Evolutionary conservation across 75 land plant species (phyloP), one percentile per base, ranked within the genome.

Genomic region (Larix kaempferi): DNA sequence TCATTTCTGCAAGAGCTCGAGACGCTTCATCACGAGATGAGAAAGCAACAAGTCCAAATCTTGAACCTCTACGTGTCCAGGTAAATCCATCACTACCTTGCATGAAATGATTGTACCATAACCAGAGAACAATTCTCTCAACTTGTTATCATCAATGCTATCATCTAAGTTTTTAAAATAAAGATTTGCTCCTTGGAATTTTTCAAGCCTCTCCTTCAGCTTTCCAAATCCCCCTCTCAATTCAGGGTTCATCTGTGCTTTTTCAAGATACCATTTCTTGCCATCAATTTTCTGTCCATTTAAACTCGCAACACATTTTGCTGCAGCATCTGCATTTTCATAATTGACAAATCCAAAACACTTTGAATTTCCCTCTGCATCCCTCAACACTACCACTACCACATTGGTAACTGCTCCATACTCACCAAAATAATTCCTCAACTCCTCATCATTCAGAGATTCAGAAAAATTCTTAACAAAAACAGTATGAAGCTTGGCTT

Each of bases 251-350:
- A 87, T 93, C 74, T 87, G 91, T 7, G 91, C 98, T 74, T 87
- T 85, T 57, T 94, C 98, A 62, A 94, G 91, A 83, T 87, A 93
- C 95, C 91, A 93, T 73, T 89, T 93, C 57, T 91, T 93, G 7
- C 88, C 94, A 77, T 88, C 88, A 78, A 89, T 44, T 57, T 84
- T 89, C 78, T 86, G 86, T 0, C 96, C 94, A 84, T 93, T 91
- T 59, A 93, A 74, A 57, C 72, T 80, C 15, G 84, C 88, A 82
- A 91, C 93, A 13, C 94, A 89, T 65, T 80, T 81, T 22, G 88
- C 88, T 65, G 93, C 96, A 84, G 86, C 96, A 63, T 93, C 96
- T n/a, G n/a, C n/a, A n/a, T n/a, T n/a, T n/a, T n/a, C n/a, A n/a
- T n/a, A n/a, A n/a, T n/a, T n/a, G n/a, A n/a, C 90, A 86, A 93